These are phyloP conservation scores for Prinsepia uniflora DNA, from an alignment of 306 rosid genomes.

Conservation along the genomic window DNA sequence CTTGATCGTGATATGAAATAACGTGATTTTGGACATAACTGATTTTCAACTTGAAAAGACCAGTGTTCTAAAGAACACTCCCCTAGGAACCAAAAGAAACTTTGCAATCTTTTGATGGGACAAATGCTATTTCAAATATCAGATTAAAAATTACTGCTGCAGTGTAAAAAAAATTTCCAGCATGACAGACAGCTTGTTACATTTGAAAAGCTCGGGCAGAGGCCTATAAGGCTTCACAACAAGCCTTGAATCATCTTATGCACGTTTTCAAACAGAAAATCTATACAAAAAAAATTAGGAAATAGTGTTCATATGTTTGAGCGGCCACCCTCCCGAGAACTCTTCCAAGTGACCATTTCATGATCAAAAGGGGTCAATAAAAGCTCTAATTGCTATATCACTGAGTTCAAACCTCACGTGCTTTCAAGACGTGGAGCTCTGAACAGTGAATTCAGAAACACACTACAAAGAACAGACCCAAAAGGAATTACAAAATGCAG, in stretches of 20 bases:
- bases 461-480: not conserved
- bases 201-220: too few species aligned
- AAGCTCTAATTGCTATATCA: slow-evolving; percentile 33
- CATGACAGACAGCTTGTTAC: too few species aligned
- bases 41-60: too few species aligned
- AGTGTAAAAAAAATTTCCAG: too few species aligned
- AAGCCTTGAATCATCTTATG: not conserved
- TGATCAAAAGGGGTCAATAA: slow-evolving; percentile 16
- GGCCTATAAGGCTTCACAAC: too few species aligned
- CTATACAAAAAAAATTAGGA: not conserved
- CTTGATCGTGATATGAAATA: too few species aligned
- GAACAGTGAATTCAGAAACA: slow-evolving; percentile 29
- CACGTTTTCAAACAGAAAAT: not conserved
- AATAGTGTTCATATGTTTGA: slow-evolving; percentile 15
- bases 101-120: too few species aligned
- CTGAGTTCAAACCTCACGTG: slow-evolving; percentile 37
- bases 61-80: too few species aligned
- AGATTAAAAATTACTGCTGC: too few species aligned
- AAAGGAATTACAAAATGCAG: not conserved
- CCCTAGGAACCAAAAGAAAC: too few species aligned
- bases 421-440: slow-evolving; percentile 33
- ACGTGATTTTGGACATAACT: too few species aligned
- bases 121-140: too few species aligned
- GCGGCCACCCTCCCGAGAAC: slow-evolving; percentile 16
- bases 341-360: slow-evolving; percentile 36